These are phyloP conservation scores for Botrytis squamosa DNA, from an alignment of 2,329 filamentous ascomycete genomes.

Conservation along the genomic window DNA sequence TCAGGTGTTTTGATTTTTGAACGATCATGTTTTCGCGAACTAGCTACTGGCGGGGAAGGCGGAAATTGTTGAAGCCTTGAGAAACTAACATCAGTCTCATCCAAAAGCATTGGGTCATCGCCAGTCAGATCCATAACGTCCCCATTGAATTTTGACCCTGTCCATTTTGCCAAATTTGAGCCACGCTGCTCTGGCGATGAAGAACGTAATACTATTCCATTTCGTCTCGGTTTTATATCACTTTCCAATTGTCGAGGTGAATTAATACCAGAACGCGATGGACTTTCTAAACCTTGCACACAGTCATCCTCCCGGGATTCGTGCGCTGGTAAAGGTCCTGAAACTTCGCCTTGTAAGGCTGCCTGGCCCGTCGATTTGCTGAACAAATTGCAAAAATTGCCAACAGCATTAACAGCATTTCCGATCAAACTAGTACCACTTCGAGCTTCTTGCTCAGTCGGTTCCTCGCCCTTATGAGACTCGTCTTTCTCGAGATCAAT, in stretches of 20 bases:
- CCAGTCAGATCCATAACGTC: slow-evolving; percentile 14
- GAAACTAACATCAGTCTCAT: neutral
- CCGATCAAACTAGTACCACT: neutral
- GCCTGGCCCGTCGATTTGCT: neutral
- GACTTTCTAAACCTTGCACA: neutral
- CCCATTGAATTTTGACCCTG: neutral
- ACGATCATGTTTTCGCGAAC: neutral
- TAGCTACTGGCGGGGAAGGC: neutral
- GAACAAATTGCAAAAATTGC: neutral
- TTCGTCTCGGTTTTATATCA: neutral
- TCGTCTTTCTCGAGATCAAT: neutral
- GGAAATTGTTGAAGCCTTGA: neutral
- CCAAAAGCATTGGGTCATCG: slow-evolving; percentile 16
- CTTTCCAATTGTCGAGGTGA: neutral
- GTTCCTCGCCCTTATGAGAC: neutral
- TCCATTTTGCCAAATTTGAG: neutral
- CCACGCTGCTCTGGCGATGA: neutral
- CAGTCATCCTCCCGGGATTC: neutral
- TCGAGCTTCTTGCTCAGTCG: neutral
- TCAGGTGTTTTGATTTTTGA: neutral
- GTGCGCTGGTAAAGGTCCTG: too few species aligned
- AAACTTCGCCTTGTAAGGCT: neutral
- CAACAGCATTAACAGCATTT: neutral
- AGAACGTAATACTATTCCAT: neutral
- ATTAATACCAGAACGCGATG: neutral